A percentile compares a stretch with the other conserved stretches of the same genome.
Evolutionary conservation across 2,329 filamentous ascomycete species (phyloP).

Genomic region (Fusarium denticulatum): DNA sequence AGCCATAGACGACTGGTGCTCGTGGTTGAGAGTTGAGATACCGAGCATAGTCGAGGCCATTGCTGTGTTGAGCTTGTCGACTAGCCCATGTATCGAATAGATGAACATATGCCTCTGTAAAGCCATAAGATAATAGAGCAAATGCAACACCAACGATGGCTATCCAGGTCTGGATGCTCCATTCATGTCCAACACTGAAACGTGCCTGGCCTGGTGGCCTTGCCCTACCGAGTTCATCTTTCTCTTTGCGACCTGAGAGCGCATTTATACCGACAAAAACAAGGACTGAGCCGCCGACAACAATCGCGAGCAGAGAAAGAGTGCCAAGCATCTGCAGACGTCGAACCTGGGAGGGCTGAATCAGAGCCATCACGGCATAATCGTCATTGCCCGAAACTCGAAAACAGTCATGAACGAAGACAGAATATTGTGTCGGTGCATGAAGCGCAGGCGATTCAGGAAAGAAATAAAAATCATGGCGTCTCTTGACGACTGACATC

Average conservation of each 20-base stretch:
- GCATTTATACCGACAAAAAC: background rate
- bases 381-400: background rate
- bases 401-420: background rate
- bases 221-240: background rate
- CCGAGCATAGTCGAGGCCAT: slow-evolving; percentile 3
- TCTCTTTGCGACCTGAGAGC: background rate
- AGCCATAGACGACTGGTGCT: background rate
- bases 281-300: background rate
- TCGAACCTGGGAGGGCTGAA: background rate
- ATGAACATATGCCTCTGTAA: slow-evolving; percentile 3
- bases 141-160: slow-evolving; percentile 6
- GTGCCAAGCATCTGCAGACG: slow-evolving; percentile 9
- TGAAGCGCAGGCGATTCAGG: background rate
- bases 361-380: background rate
- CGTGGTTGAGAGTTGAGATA: slow-evolving; percentile 7
- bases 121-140: background rate
- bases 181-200: background rate
- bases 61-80: background rate
- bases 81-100: slow-evolving; percentile 5
- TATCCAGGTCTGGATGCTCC: background rate
- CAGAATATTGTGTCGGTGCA: too few relatives aligned
- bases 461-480: background rate
- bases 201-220: background rate
- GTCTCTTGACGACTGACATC: background rate
- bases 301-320: background rate